Evolutionary conservation across 2,329 filamentous ascomycete species (phyloP), one percentile per base, ranked within the genome.

Genomic region (Diaporthe eres): DNA sequence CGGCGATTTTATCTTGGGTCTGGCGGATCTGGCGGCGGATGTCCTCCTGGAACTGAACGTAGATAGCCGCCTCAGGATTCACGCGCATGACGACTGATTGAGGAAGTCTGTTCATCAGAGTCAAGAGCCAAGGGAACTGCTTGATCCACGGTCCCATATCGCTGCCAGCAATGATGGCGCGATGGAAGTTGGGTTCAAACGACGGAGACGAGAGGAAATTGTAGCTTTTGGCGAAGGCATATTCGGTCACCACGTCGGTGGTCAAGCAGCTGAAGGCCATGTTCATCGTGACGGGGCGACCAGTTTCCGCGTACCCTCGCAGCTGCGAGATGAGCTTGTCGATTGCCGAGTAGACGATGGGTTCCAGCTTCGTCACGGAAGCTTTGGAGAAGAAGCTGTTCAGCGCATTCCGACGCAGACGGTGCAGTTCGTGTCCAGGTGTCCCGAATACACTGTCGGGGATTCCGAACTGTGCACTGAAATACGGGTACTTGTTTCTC

Each of bases 401-500:
- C 28, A 63, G 44, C 31, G 60, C 31, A 37, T 65, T 44, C 22
- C 60, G 60, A 42, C 60, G 60, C 28, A 25, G 28, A 8, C 60
- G 60, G 60, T 65, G 60, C 6, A 65, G 37, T 25, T 57, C 55
- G 19, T 44, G 37, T 22, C 19, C 8, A 44, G 19, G 17, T 10
- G n/a, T 47, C 39, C 19, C 22, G 53, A 39, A 42, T 19, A 57
- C 39, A 57, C 25, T 70, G 22, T 25, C 34, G 15, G 47, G 47
- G 7, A 44, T 57, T 44, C 34, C 65, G 28, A 55, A 22, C 55
- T 31, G 42, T 63, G 31, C n/a, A 44, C 44, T 55, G 55, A 74
- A 70, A 22, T 47, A 53, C 13, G 44, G 28, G 9, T 71, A 61
- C 49, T 74, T 74, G 49, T 74, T 37, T 17, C 72, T 34, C 25